These are phyloP conservation scores for Diaporthe vexans DNA, from an alignment of 2,329 filamentous ascomycete genomes.

Conservation along the genomic window DNA sequence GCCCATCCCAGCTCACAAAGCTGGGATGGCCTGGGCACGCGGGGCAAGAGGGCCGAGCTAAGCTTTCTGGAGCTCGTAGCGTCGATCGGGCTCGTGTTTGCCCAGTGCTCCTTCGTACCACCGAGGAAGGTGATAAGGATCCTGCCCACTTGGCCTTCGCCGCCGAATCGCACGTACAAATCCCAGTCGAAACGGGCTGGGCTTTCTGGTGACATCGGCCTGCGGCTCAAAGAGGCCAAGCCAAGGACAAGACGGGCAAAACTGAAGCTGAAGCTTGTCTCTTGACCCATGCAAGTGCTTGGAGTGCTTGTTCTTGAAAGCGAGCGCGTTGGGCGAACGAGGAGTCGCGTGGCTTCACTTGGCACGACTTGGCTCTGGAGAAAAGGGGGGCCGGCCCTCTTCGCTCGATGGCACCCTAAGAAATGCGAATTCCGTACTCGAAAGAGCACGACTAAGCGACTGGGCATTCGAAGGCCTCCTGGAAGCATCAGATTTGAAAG, in stretches of 20 bases:
- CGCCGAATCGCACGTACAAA: background rate
- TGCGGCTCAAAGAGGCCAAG: conserved; percentile 11
- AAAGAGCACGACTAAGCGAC: background rate
- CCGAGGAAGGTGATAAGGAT: background rate
- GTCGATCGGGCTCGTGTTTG: conserved; percentile 20
- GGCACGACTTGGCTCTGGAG: conserved; percentile 6
- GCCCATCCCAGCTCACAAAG: background rate
- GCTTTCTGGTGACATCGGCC: background rate
- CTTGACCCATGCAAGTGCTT: conserved; percentile 4
- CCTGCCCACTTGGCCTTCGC: background rate
- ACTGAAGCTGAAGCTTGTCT: conserved; percentile 17
- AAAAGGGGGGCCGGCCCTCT: background rate
- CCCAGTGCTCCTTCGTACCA: conserved; percentile 4
- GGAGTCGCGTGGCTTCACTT: conserved; percentile 11
- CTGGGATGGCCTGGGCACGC: background rate
- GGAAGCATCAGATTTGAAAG: background rate
- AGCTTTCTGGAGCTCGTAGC: background rate
- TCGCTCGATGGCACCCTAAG: background rate
- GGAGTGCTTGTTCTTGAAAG: background rate
- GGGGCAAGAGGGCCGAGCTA: background rate
- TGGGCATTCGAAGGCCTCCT: background rate
- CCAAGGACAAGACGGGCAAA: conserved; percentile 10
- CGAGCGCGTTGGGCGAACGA: background rate
- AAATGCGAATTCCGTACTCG: background rate
- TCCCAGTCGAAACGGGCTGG: background rate